Evolutionary conservation across 495 filamentous ascomycete genomes (phyloP), one percentile per base, ranked within the genome.

Genomic region (Penicillium coprophilum): DNA sequence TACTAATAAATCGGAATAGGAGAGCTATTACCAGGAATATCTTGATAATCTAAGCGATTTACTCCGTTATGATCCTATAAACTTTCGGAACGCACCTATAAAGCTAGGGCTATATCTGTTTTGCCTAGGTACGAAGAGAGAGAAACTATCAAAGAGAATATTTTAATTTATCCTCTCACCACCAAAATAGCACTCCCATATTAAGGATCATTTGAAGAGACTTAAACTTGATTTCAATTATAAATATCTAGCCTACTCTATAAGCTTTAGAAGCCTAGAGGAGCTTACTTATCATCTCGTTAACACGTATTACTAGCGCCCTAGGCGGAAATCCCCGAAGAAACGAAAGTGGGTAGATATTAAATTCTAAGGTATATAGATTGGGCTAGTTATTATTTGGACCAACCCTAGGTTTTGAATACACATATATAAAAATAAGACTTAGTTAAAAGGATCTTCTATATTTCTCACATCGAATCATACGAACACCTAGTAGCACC

Each of bases 1-100:
- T 53, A 57, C 53, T 24, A 28, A 50, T 24, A n/a, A 17, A 30
- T 49, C n/a, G 43, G 44, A 50, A 15, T 61, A 43, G 58, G 19
- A 45, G 32, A 1, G 11, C 8, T 38, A 45, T 67, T 53, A 7
- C 39, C 9, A 43, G 39, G 39, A 43, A 17, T 7, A 43, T 43
- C 39, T 43, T 43, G 9, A 43, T 43, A 43, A 43, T 21, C 39
- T 9, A 21, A 17, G 39, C 39, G 39, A 43, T 43, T 43, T 43
- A 7, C 39, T 43, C 17, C 39, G 39, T 21, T 43, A 9, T 21
- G 39, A 43, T 21, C 39, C 39, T 20, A 43, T 43, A 7, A 43
- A 4, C 39, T 43, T 43, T 21, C 39, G 39, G n/a, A 43, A 43
- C 39, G 39, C 17, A 43, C 19, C 39, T 17, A 43, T 43, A 43